Evolutionary conservation across 352 stramenopile species (phyloP).

Genomic region (Phytophthora colocasiae): DNA sequence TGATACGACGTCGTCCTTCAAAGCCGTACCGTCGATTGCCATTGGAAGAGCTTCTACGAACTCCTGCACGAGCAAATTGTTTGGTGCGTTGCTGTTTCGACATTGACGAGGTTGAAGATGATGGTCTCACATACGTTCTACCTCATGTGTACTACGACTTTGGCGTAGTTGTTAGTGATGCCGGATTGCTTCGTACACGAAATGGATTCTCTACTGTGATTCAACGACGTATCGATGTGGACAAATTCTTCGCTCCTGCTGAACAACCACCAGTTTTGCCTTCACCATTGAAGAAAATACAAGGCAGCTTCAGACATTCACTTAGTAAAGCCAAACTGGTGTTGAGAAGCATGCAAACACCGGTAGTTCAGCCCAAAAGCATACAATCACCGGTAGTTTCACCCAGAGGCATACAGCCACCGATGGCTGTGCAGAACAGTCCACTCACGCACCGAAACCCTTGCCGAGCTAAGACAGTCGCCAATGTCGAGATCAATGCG

Average conservation of each 20-base stretch:
- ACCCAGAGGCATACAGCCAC: too few relatives aligned
- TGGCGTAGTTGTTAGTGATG: conserved; percentile 50
- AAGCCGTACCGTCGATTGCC: conserved; percentile 54
- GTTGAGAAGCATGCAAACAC: background rate
- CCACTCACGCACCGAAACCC: conserved; percentile 11
- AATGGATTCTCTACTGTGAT: conserved; percentile 62
- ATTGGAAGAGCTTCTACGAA: conserved; percentile 57
- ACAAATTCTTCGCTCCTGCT: conserved; percentile 50
- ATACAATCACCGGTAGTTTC: too few relatives aligned
- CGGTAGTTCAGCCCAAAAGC: too few relatives aligned
- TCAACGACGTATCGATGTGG: conserved; percentile 56
- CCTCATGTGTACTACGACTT: conserved; percentile 69
- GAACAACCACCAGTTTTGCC: conserved; percentile 7
- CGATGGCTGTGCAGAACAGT: conserved; percentile 5
- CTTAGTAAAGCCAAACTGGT: background rate
- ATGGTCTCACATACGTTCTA: conserved; percentile 50
- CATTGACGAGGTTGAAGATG: conserved; percentile 42
- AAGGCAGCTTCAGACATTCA: background rate
- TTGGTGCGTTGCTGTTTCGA: conserved; percentile 53
- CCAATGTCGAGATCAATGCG: conserved; percentile 48
- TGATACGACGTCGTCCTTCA: conserved; percentile 13
- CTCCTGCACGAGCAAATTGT: conserved; percentile 56
- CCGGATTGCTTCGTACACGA: conserved; percentile 57
- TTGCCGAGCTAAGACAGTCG: conserved; percentile 1
- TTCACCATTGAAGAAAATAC: conserved; percentile 14